phyloP scores from a whole-genome alignment of 495 filamentous ascomycete genomes.

The Penicillium odoratum region DNA sequence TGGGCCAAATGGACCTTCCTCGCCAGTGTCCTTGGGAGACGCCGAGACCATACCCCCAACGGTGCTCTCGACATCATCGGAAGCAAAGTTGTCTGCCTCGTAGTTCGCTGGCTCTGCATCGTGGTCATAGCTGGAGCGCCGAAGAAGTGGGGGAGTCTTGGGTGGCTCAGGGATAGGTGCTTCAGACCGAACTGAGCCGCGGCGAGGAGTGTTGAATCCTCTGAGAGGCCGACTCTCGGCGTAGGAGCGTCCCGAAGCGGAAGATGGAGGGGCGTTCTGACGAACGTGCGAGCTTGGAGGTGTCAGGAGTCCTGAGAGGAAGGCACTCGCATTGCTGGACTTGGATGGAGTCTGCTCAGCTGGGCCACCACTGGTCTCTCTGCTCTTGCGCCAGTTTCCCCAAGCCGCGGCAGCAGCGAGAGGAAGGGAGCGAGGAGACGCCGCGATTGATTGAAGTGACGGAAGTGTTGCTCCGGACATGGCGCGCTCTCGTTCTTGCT shows the following conservation, averaged over 20 bases:
- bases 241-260: conserved; percentile 48
- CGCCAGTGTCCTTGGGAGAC: conserved; percentile 32
- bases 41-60: conserved; percentile 42
- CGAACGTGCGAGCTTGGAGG: conserved; percentile 71
- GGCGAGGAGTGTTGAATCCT: conserved; percentile 32
- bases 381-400: conserved; percentile 76
- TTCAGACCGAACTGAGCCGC: conserved; percentile 34
- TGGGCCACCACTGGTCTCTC: conserved; percentile 43
- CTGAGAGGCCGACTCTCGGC: conserved; percentile 42
- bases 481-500: conserved; percentile 83
- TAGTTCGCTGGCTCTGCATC: conserved; percentile 59
- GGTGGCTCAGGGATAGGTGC: conserved; percentile 47
- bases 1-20: conserved; percentile 41
- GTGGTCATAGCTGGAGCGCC: conserved; percentile 65
- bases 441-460: conserved; percentile 61
- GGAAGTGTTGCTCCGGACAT: conserved; percentile 51
- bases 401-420: conserved; percentile 81
- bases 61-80: conserved; percentile 44
- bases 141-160: conserved; percentile 69
- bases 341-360: conserved; percentile 67
- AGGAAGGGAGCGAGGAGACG: conserved; percentile 77
- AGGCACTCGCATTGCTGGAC: conserved; percentile 47
- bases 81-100: conserved; percentile 32
- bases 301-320: conserved; percentile 78
- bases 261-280: conserved; percentile 45